Percentiles rank a stretch among this genome's conserved stretches.
Evolutionary conservation across 345 rosid genomes (phyloP).

Genomic region (Noccaea bulbosa): DNA sequence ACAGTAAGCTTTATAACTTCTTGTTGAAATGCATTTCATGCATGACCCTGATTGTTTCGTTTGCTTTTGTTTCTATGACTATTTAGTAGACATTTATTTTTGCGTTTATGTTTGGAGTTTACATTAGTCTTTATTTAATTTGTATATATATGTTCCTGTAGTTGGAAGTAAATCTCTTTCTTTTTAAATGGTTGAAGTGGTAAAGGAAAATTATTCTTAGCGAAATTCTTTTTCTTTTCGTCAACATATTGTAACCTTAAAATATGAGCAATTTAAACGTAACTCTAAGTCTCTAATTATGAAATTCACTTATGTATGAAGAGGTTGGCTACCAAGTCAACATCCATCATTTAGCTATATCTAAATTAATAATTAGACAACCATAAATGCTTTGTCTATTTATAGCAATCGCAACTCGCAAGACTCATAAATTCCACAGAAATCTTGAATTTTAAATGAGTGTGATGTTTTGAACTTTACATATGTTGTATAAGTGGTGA

Average conservation of each 20-base stretch:
- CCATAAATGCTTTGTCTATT: constrained; percentile 25
- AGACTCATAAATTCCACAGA: neutral
- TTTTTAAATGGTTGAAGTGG: neutral
- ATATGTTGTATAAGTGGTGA: constrained; percentile 20
- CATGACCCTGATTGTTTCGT: constrained; percentile 23
- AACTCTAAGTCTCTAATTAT: neutral
- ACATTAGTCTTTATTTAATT: too few relatives aligned
- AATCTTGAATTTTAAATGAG: neutral
- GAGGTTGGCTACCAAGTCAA: constrained; percentile 3
- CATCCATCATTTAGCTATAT: neutral
- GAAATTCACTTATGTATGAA: neutral
- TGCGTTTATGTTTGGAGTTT: too few relatives aligned
- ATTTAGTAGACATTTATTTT: too few relatives aligned
- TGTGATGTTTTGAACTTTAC: neutral
- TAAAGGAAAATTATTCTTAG: neutral
- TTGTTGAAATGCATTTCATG: constrained; percentile 4
- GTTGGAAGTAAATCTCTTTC: too few relatives aligned
- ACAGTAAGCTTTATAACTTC: constrained; percentile 18
- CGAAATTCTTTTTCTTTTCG: neutral
- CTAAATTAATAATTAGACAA: constrained; percentile 4
- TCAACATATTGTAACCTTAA: neutral
- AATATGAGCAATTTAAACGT: neutral
- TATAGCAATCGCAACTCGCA: neutral
- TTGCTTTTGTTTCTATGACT: neutral
- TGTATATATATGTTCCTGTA: too few relatives aligned